Percentiles rank a stretch among this genome's conserved stretches.
Evolutionary conservation across 1,284 basidiomycete genomes (phyloP).

Genomic region (Tylopilus sp.): DNA sequence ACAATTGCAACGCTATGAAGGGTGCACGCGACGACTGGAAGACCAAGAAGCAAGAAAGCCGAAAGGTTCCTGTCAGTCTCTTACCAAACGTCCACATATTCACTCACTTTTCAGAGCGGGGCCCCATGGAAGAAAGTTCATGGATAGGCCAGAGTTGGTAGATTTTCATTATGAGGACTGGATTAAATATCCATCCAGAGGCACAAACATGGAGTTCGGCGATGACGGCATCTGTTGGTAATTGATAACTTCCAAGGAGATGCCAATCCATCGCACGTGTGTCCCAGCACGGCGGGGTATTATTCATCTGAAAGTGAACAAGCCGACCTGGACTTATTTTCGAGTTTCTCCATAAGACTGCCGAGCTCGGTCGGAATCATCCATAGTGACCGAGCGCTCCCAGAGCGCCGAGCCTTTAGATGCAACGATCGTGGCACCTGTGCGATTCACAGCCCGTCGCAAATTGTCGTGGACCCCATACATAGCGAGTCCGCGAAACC

Average conservation of each 20-base stretch:
- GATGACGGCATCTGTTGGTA: constrained; percentile 9
- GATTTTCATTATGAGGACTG: background rate
- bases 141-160: background rate
- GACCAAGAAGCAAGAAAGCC: background rate
- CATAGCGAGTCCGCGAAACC: no score
- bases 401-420: no score
- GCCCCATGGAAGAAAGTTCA: constrained; percentile 11
- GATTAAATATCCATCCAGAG: constrained; percentile 8
- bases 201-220: background rate
- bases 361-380: no score
- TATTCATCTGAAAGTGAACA: no score
- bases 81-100: background rate
- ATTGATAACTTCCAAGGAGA: background rate
- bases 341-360: no score
- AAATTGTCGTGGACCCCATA: no score
- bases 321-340: no score
- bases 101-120: constrained; percentile 18
- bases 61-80: background rate
- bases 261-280: no score
- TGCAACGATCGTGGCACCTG: no score
- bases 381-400: no score
- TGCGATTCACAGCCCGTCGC: no score
- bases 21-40: constrained; percentile 11
- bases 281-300: no score
- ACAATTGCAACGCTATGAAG: constrained; percentile 27